Percentiles rank a stretch among this genome's conserved stretches.
Conservation (phyloP, 1,284 basidiomycete species). For the Meira miltonrushii region DNA sequence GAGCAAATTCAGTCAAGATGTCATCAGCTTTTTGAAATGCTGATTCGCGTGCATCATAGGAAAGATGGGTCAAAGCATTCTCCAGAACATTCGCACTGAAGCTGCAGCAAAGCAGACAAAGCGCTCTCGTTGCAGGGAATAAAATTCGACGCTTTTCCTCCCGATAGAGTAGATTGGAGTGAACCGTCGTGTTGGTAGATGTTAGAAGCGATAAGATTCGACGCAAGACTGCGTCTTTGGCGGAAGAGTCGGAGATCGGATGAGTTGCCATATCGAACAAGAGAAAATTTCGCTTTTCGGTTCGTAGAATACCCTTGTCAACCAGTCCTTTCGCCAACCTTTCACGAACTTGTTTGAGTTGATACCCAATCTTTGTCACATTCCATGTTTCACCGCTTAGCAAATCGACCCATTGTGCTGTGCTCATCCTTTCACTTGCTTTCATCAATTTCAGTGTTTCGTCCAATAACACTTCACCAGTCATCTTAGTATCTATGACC, state of each 20-base stretch:
- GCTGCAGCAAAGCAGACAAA: constrained; percentile 44
- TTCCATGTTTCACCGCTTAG: constrained; percentile 52
- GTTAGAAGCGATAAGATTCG: constrained; percentile 40
- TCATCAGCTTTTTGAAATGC: constrained; percentile 45
- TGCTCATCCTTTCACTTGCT: constrained; percentile 36
- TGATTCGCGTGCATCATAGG: constrained; percentile 39
- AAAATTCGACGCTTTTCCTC: constrained; percentile 30
- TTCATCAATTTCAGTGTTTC: constrained; percentile 49
- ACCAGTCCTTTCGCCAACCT: constrained; percentile 50
- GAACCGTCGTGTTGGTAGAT: constrained; percentile 27
- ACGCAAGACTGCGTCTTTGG: constrained; percentile 47
- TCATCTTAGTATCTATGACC: constrained; percentile 41
- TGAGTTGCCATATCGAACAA: constrained; percentile 53
- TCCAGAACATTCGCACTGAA: constrained; percentile 49
- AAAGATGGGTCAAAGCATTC: constrained; percentile 46
- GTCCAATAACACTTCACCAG: constrained; percentile 49
- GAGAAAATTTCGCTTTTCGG: constrained; percentile 51
- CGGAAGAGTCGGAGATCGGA: constrained; percentile 42
- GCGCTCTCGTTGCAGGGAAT: constrained; percentile 35
- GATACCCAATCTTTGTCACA: constrained; percentile 49
- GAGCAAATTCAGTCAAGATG: constrained; percentile 40
- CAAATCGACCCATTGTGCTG: constrained; percentile 47
- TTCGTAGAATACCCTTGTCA: constrained; percentile 51
- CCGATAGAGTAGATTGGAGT: constrained; percentile 35
- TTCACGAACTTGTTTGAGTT: constrained; percentile 51